Percentiles rank a stretch among this genome's conserved stretches.
phyloP scores from a whole-genome alignment of 108 stramenopile genomes.

The Chaetoceros muelleri region DNA sequence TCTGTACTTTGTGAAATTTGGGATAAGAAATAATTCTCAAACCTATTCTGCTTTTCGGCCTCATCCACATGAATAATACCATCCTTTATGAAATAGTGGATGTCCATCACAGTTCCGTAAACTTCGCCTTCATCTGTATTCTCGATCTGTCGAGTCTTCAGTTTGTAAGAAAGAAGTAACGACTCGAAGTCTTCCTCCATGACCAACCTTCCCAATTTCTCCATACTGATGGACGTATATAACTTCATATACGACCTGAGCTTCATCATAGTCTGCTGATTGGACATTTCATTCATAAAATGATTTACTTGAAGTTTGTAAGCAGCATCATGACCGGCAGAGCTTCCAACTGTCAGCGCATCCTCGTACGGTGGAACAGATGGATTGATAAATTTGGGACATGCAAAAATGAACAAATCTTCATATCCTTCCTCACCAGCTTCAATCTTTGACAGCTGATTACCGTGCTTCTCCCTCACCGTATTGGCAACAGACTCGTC shows the following conservation, averaged over 20 bases:
- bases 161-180: conserved; percentile 51
- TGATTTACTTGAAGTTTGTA: conserved; percentile 76
- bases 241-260: conserved; percentile 92
- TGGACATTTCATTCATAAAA: conserved; percentile 74
- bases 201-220: conserved; percentile 76
- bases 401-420: conserved; percentile 75
- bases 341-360: conserved; percentile 15
- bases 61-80: conserved; percentile 74
- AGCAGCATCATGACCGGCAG: conserved; percentile 37
- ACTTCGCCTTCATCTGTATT: conserved; percentile 13
- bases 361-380: conserved; percentile 65
- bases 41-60: conserved; percentile 74
- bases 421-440: conserved; percentile 73
- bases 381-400: conserved; percentile 88
- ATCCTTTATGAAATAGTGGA: conserved; percentile 54
- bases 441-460: conserved; percentile 71
- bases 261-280: conserved; percentile 53
- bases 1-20: conserved; percentile 62
- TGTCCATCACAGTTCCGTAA: conserved; percentile 59
- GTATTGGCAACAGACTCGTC: conserved; percentile 62
- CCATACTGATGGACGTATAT: conserved; percentile 86
- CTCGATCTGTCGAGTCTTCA: conserved; percentile 65
- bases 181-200: conserved; percentile 32
- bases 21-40: conserved; percentile 78
- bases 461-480: conserved; percentile 85